phyloP scores from a whole-genome alignment of 768 basidiomycete genomes.

The Tylopilus plumbeoviolaceoides region DNA sequence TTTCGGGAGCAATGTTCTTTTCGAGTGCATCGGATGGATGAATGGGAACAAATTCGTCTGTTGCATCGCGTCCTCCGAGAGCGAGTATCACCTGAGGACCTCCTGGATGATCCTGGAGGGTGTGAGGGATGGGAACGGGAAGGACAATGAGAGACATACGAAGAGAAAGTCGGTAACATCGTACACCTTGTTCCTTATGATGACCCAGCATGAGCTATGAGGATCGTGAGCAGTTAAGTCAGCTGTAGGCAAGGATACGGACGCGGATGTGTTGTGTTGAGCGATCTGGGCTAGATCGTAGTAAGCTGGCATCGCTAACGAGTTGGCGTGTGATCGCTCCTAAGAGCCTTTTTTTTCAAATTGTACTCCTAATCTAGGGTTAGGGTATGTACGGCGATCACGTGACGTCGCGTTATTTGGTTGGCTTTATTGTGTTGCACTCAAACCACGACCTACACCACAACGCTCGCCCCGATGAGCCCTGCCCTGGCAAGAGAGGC shows the following conservation, averaged over 20 bases:
- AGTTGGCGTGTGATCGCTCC: too few species aligned
- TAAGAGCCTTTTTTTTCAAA: not conserved
- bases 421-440: conserved; percentile 39
- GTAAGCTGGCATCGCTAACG: conserved; percentile 33
- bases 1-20: conserved; percentile 62
- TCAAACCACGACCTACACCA: conserved; percentile 37
- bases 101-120: conserved; percentile 67
- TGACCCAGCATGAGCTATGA: conserved; percentile 78
- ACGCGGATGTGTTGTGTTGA: conserved; percentile 54
- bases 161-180: conserved; percentile 78
- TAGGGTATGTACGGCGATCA: conserved; percentile 17
- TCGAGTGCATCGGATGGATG: conserved; percentile 82
- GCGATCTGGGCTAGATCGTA: conserved; percentile 55
- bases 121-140: not conserved
- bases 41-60: conserved; percentile 69
- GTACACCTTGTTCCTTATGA: conserved; percentile 77
- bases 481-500: conserved; percentile 39
- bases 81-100: conserved; percentile 78
- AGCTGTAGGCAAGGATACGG: conserved; percentile 11
- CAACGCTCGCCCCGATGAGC: conserved; percentile 32
- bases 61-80: conserved; percentile 86
- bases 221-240: not conserved
- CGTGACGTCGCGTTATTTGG: conserved; percentile 53
- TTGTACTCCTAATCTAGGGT: conserved; percentile 1
- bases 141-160: conserved; percentile 33